Evolutionary conservation across 2,329 filamentous ascomycete genomes (phyloP).

Genomic region (Calonectria crousiana): DNA sequence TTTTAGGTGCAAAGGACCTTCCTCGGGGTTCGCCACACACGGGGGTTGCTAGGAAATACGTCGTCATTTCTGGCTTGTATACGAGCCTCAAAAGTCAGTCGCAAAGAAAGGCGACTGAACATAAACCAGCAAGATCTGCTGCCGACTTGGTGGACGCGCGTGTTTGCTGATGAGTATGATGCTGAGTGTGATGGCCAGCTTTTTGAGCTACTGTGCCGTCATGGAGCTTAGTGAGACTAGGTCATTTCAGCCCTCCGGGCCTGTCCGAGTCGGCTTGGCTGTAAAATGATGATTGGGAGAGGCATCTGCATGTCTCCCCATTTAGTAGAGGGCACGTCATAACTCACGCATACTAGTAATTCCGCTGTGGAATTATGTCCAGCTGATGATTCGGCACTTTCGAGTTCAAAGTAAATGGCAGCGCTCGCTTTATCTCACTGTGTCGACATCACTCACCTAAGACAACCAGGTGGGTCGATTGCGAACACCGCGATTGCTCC

Average conservation of each 20-base stretch:
- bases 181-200: background rate
- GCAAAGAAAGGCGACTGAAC: background rate
- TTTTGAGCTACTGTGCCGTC: background rate
- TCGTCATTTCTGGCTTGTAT: background rate
- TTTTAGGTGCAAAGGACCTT: background rate
- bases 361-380: background rate
- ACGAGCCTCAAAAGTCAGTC: background rate
- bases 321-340: background rate
- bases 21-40: background rate
- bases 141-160: background rate
- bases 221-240: conserved; percentile 4
- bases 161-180: background rate
- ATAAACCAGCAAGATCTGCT: background rate
- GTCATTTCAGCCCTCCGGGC: background rate
- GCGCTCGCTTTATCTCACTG: background rate
- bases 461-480: background rate
- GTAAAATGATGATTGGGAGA: background rate
- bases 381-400: background rate
- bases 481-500: background rate
- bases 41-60: background rate
- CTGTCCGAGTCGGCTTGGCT: background rate
- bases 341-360: background rate
- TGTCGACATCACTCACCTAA: background rate
- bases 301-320: background rate
- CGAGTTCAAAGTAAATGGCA: background rate